phyloP scores from a whole-genome alignment of 1,284 basidiomycete genomes.

The Xerocomus alliaceus region DNA sequence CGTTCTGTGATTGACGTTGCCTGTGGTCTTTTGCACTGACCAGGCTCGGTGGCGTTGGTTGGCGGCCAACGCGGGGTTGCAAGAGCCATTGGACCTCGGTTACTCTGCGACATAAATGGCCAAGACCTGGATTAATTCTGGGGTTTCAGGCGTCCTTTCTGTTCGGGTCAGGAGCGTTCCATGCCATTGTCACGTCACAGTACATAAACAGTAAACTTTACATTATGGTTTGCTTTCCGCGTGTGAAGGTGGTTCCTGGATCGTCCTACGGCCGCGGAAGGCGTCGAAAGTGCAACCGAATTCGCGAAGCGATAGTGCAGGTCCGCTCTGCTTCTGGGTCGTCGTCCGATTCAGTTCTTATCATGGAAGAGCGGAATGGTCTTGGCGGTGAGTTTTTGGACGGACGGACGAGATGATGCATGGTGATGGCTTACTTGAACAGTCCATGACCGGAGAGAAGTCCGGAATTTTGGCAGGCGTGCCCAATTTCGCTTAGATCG shows the following conservation, averaged over 20 bases:
- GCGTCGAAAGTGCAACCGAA: constrained; percentile 6
- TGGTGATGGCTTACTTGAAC: neutral
- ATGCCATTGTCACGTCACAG: constrained; percentile 27
- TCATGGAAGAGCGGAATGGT: neutral
- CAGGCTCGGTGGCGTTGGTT: neutral
- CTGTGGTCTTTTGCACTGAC: constrained; percentile 6
- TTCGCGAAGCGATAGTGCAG: constrained; percentile 7
- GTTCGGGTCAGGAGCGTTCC: constrained; percentile 6
- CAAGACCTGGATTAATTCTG: neutral
- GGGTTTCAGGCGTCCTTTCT: constrained; percentile 11
- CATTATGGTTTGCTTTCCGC: constrained; percentile 27
- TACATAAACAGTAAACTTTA: constrained; percentile 29
- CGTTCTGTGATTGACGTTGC: constrained; percentile 4
- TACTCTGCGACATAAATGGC: neutral
- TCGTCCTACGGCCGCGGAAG: constrained; percentile 40
- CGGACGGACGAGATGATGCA: neutral
- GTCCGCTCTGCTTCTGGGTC: neutral
- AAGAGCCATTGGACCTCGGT: neutral
- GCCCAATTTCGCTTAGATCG: constrained; percentile 42
- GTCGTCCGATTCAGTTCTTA: neutral
- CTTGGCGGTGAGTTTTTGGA: neutral
- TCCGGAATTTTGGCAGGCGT: constrained; percentile 15
- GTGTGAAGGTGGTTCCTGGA: constrained; percentile 37
- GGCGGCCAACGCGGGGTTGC: neutral
- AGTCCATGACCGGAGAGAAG: constrained; percentile 17